Evolutionary conservation across 2,329 filamentous ascomycete species (phyloP).

Genomic region (Seiridium unicorne): DNA sequence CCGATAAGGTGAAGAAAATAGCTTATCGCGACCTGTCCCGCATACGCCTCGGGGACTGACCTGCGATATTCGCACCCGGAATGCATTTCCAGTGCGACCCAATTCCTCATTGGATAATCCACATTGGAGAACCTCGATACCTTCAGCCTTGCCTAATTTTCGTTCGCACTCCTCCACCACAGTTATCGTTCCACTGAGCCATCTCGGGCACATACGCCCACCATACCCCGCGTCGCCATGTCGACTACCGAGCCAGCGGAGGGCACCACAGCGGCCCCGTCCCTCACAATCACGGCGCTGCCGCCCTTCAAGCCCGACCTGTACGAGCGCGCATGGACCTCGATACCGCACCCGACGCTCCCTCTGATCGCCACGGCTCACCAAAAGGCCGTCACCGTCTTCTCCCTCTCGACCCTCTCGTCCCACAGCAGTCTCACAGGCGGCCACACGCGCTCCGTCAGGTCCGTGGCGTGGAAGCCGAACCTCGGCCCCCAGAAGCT

Average conservation of each 20-base stretch:
- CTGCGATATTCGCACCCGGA: not conserved
- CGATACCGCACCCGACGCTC: conserved; percentile 79
- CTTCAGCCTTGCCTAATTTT: no score
- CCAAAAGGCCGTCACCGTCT: conserved; percentile 83
- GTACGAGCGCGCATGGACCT: conserved; percentile 78
- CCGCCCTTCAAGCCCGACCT: conserved; percentile 54
- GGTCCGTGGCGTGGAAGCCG: conserved; percentile 86
- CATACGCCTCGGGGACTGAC: not conserved
- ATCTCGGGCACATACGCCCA: no score
- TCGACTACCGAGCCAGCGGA: conserved; percentile 1
- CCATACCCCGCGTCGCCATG: not conserved
- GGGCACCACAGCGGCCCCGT: not conserved
- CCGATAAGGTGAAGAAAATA: conserved; percentile 2
- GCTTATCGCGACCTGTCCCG: not conserved
- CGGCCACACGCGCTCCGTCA: conserved; percentile 88
- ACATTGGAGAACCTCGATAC: no score
- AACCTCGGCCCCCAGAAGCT: conserved; percentile 58
- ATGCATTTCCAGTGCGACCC: no score
- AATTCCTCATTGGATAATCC: no score
- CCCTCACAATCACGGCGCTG: conserved; percentile 40
- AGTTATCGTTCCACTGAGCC: no score
- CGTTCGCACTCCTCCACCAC: no score
- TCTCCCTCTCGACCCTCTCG: conserved; percentile 78
- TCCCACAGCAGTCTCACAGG: conserved; percentile 78
- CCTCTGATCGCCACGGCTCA: conserved; percentile 88